phyloP scores from a whole-genome alignment of 495 filamentous ascomycete species.

The Pyrenula aspistea region DNA sequence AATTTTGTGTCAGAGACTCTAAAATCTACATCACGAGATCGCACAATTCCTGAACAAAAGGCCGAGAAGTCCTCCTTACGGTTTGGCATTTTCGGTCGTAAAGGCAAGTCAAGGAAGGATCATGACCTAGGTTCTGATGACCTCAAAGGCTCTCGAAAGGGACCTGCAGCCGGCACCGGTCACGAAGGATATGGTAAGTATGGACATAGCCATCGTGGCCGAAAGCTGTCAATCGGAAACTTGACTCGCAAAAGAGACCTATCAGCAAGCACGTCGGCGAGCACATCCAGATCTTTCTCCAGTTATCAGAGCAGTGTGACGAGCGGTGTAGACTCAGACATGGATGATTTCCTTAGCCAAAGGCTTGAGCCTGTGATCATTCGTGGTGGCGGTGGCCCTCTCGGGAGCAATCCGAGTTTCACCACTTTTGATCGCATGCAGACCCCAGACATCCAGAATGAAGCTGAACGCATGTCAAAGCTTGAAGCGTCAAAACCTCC shows the following conservation, averaged over 20 bases:
- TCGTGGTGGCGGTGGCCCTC: constrained; percentile 46
- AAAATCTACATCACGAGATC: constrained; percentile 13
- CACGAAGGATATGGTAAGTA: constrained; percentile 91
- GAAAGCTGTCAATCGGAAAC: constrained; percentile 35
- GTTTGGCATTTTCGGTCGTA: constrained; percentile 65
- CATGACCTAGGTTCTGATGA: constrained; percentile 35
- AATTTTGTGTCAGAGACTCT: constrained; percentile 11
- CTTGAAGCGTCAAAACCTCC: not conserved
- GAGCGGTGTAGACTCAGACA: constrained; percentile 37
- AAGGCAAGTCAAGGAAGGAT: constrained; percentile 49
- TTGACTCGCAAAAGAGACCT: constrained; percentile 31
- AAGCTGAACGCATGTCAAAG: not conserved
- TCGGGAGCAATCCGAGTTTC: not conserved
- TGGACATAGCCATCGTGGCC: constrained; percentile 27
- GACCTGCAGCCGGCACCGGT: constrained; percentile 83
- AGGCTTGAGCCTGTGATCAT: constrained; percentile 83
- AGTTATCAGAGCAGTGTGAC: constrained; percentile 42
- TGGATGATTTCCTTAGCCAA: constrained; percentile 61
- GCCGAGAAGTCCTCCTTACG: constrained; percentile 31
- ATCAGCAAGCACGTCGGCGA: constrained; percentile 44
- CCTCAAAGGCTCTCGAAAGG: constrained; percentile 53
- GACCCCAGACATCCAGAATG: not conserved
- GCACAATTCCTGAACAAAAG: constrained; percentile 15
- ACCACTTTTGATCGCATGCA: not conserved
- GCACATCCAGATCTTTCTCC: constrained; percentile 28